Evolutionary conservation across 2,329 filamentous ascomycete species (phyloP).

Genomic region (Pseudogymnoascus sp.): DNA sequence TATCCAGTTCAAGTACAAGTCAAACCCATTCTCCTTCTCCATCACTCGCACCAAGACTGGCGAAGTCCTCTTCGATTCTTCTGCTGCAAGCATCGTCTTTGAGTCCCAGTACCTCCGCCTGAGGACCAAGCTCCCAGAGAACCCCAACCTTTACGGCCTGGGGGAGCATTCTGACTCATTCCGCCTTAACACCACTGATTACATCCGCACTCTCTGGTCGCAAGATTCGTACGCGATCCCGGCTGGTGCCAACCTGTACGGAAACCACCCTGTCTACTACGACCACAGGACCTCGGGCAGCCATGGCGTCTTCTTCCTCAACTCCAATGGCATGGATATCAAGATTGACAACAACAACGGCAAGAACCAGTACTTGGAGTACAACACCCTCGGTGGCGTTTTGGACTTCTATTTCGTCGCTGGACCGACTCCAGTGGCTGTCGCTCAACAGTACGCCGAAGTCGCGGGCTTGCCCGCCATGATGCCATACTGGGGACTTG

Average conservation of each 20-base stretch:
- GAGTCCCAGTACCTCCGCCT: slow-evolving; percentile 57
- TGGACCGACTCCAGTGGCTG: slow-evolving; percentile 48
- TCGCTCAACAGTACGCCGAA: slow-evolving; percentile 50
- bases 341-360: slow-evolving; percentile 56
- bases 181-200: slow-evolving; percentile 48
- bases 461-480: slow-evolving; percentile 49
- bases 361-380: slow-evolving; percentile 61
- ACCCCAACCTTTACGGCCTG: slow-evolving; percentile 55
- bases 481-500: slow-evolving; percentile 57
- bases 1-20: slow-evolving; percentile 42
- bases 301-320: slow-evolving; percentile 61
- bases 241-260: slow-evolving; percentile 50
- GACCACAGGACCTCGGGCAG: slow-evolving; percentile 50
- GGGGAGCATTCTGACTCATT: slow-evolving; percentile 56
- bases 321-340: slow-evolving; percentile 70
- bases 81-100: slow-evolving; percentile 48
- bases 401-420: slow-evolving; percentile 63
- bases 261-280: slow-evolving; percentile 55
- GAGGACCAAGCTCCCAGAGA: slow-evolving; percentile 47
- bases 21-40: slow-evolving; percentile 53
- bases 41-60: slow-evolving; percentile 40
- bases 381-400: slow-evolving; percentile 69
- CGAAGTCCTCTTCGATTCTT: slow-evolving; percentile 53
- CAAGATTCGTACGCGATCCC: slow-evolving; percentile 51
- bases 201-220: slow-evolving; percentile 53